phyloP scores from a whole-genome alignment of 768 basidiomycete species.

The Rhizopogon vinicolor region DNA sequence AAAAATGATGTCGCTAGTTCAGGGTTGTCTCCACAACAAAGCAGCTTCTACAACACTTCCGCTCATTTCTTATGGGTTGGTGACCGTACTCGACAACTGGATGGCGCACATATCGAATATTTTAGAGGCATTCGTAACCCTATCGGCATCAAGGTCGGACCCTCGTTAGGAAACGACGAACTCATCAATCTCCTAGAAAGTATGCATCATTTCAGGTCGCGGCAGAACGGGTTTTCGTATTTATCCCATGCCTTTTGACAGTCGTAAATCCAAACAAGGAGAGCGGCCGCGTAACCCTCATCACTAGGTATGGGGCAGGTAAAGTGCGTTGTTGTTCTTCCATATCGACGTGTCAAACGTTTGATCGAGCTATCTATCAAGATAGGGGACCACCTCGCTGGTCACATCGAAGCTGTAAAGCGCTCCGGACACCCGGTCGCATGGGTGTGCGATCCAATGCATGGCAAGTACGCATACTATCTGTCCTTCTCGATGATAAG shows the following conservation, averaged over 20 bases:
- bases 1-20: not conserved
- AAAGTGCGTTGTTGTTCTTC: slow-evolving; percentile 46
- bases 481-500: not conserved
- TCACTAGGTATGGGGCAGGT: slow-evolving; percentile 88
- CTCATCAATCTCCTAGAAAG: slow-evolving; percentile 71
- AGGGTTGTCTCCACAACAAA: slow-evolving; percentile 6
- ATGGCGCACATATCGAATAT: slow-evolving; percentile 94
- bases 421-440: slow-evolving; percentile 79
- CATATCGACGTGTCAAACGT: not conserved
- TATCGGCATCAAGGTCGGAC: slow-evolving; percentile 95
- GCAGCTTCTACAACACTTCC: slow-evolving; percentile 80
- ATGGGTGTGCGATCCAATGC: slow-evolving; percentile 98
- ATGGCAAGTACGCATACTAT: slow-evolving; percentile 81
- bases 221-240: not conserved
- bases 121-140: slow-evolving; percentile 91
- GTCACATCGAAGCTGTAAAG: slow-evolving; percentile 80
- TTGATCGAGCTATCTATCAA: slow-evolving; percentile 21
- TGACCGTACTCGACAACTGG: slow-evolving; percentile 88
- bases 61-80: slow-evolving; percentile 98
- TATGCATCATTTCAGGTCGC: slow-evolving; percentile 31
- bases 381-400: slow-evolving; percentile 72
- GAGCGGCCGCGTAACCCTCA: slow-evolving; percentile 79
- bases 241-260: slow-evolving; percentile 21
- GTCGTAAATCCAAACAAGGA: slow-evolving; percentile 88
- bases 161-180: slow-evolving; percentile 77